These are phyloP conservation scores for Nitzschia putrida DNA, from an alignment of 108 stramenopile species.

Conservation along the genomic window DNA sequence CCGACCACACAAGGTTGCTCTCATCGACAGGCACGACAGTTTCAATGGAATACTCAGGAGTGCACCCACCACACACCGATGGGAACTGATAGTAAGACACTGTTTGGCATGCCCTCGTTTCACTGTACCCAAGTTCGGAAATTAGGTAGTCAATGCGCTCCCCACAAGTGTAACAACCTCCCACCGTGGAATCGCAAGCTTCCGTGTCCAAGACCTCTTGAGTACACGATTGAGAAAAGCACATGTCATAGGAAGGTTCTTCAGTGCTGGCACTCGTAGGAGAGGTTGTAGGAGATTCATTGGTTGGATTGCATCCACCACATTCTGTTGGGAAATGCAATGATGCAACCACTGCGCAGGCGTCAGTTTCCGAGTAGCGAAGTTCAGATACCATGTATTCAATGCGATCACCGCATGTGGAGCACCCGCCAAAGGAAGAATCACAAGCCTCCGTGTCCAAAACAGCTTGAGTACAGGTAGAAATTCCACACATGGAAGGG, in stretches of 20 bases:
- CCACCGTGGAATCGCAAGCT: too few species aligned
- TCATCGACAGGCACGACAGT: slow-evolving; percentile 7
- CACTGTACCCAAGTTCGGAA: too few species aligned
- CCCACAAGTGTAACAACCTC: too few species aligned
- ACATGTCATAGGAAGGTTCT: too few species aligned
- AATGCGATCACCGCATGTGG: slow-evolving; percentile 9
- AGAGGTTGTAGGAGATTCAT: too few species aligned
- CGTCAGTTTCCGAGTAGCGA: neutral
- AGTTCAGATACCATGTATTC: neutral
- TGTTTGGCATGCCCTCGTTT: too few species aligned
- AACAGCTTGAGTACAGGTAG: slow-evolving; percentile 7
- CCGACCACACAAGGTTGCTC: slow-evolving; percentile 39
- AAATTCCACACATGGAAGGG: neutral
- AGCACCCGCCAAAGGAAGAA: neutral
- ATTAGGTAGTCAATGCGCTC: too few species aligned
- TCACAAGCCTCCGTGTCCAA: slow-evolving; percentile 15
- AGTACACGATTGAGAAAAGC: too few species aligned
- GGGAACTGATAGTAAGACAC: too few species aligned
- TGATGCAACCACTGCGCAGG: slow-evolving; percentile 10
- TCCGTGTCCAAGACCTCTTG: too few species aligned
- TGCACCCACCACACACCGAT: too few species aligned
- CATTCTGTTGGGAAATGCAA: neutral
- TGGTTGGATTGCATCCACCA: slow-evolving; percentile 14
- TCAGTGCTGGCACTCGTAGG: too few species aligned
- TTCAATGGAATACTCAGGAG: neutral